Evolutionary conservation across 768 basidiomycete genomes (phyloP), one percentile per base, ranked within the genome.

Genomic region (Peribolospora kevripleyi): DNA sequence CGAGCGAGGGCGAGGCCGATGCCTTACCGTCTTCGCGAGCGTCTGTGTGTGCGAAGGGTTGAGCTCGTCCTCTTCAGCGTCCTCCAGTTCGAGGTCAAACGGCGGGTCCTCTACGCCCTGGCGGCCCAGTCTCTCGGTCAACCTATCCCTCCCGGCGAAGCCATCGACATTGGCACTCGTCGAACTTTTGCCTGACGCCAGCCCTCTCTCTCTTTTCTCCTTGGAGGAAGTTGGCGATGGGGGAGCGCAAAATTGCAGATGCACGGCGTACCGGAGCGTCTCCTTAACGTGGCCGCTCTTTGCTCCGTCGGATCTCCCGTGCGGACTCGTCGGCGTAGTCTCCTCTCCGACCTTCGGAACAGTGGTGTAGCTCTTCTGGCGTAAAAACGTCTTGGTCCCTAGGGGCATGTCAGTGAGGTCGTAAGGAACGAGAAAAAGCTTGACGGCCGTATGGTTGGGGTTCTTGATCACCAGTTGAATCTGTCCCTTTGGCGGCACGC

Each of bases 401-500:
- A 47, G 41, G 0, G 62, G 63, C 58, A 68, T 63, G 3, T 61
- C 64, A 8, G 56, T 57, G 13, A 67, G 54, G 50, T 68, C 66
- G 59, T 67, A 68, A 1, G 65, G 65, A 8, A 68, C 54, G 41
- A 67, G 54, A 51, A 67, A 66, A 8, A 67, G 57, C 55, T 66
- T 65, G 60, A 66, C 61, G 25, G 63, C 59, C 8, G 65, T 66
- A 11, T 60, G 59, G 40, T 62, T 60, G 36, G 60, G 54, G 52
- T 67, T 66, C 54, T 63, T 64, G 54, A 67, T 58, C 55, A 68
- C 61, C 42, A 66, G 54, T 53, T 68, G 67, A 14, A 68, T 42
- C 49, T 66, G 65, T 25, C 67, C 67, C 42, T 62, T 58, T 0
- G 50, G 58, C 1, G 67, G 66, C 10, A 68, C 58, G 42, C 60